These are phyloP conservation scores for Phytophthora fragariaefolia DNA, from an alignment of 352 stramenopile genomes.

Conservation along the genomic window DNA sequence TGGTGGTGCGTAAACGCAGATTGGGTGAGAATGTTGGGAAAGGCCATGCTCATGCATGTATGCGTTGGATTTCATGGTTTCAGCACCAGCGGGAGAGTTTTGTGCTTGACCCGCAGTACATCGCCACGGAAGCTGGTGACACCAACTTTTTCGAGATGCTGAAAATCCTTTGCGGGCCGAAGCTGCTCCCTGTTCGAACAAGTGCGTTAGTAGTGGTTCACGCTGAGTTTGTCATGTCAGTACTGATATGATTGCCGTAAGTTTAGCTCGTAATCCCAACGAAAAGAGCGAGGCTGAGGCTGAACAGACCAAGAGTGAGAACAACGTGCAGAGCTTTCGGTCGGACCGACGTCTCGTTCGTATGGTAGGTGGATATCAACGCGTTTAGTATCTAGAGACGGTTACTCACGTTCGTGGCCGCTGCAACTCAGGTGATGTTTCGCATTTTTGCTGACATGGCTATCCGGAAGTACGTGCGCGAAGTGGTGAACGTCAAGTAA, in stretches of 20 bases:
- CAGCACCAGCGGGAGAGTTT: slow-evolving; percentile 65
- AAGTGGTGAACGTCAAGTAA: slow-evolving; percentile 40
- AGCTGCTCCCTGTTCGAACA: slow-evolving; percentile 60
- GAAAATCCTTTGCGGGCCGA: slow-evolving; percentile 57
- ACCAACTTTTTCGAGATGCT: slow-evolving; percentile 74
- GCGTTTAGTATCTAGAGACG: slow-evolving; percentile 1
- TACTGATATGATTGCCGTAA: neutral
- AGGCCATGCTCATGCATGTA: neutral
- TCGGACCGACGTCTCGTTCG: slow-evolving; percentile 79
- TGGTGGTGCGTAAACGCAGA: slow-evolving; percentile 39
- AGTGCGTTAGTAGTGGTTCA: slow-evolving; percentile 37
- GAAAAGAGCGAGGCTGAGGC: slow-evolving; percentile 64
- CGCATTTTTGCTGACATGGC: slow-evolving; percentile 70
- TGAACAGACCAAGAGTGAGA: slow-evolving; percentile 65
- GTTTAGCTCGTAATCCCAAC: slow-evolving; percentile 43
- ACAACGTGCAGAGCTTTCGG: slow-evolving; percentile 83
- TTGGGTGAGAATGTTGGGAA: neutral
- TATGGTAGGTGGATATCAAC: slow-evolving; percentile 41
- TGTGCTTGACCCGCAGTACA: slow-evolving; percentile 53
- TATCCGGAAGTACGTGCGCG: slow-evolving; percentile 68
- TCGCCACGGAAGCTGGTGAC: slow-evolving; percentile 40
- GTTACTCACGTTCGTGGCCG: neutral
- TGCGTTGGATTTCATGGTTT: neutral
- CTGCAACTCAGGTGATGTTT: slow-evolving; percentile 59
- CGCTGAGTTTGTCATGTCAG: neutral